phyloP scores from a whole-genome alignment of 164 flowering plant species.

The Tetrastigma voinierianum region DNA sequence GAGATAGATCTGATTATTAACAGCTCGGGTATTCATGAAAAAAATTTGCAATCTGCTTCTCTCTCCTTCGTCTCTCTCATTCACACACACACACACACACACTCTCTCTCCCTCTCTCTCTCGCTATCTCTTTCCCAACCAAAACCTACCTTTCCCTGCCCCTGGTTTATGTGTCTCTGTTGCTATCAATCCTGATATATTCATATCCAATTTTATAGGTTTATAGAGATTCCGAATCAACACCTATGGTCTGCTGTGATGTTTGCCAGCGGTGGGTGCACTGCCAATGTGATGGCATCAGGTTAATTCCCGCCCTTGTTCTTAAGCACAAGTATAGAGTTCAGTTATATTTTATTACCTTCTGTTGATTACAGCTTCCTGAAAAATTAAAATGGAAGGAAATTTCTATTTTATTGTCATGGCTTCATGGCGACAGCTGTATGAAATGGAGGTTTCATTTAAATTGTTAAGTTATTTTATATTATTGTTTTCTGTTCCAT shows the following conservation, averaged over 20 bases:
- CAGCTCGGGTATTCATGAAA: too few relatives aligned
- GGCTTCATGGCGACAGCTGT: not conserved
- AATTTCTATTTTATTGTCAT: too few relatives aligned
- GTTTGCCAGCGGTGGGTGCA: conserved; percentile 98
- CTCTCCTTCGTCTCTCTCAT: not conserved
- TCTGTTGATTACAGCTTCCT: too few relatives aligned
- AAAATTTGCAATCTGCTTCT: not conserved
- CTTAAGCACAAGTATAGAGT: not conserved
- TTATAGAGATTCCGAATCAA: conserved; percentile 96
- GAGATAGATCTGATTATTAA: not conserved
- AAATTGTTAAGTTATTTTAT: conserved; percentile 1
- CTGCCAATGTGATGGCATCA: conserved; percentile 92
- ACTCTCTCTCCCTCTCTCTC: not conserved
- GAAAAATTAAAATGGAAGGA: too few relatives aligned
- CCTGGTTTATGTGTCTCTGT: too few relatives aligned
- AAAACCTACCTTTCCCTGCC: too few relatives aligned
- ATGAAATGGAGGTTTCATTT: not conserved
- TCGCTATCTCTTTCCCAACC: too few relatives aligned
- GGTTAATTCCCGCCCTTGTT: conserved; percentile 40
- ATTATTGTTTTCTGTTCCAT: too few relatives aligned
- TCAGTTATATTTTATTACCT: not conserved
- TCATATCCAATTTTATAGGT: conserved; percentile 52
- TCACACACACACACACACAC: too few relatives aligned
- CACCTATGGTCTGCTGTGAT: conserved; percentile 99
- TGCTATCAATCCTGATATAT: not conserved